phyloP scores from a whole-genome alignment of 805 yeast genomes.

The Kodamaea kakaduensis region DNA sequence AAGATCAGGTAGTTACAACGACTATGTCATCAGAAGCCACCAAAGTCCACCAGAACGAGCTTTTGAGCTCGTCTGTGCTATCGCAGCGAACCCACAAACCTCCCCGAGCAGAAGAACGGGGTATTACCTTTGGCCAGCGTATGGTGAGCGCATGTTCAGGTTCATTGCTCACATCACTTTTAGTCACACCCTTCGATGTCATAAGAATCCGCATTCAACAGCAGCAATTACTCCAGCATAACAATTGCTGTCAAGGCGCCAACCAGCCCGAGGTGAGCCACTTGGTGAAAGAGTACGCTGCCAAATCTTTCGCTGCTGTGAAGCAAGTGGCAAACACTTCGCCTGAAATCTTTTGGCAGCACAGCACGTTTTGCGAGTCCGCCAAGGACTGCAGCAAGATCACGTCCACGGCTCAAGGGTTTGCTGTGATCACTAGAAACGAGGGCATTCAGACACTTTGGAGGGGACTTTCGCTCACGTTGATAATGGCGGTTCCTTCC shows the following conservation, averaged over 20 bases:
- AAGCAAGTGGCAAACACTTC: constrained; percentile 7
- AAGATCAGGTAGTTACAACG: neutral
- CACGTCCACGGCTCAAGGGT: constrained; percentile 72
- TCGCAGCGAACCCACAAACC: neutral
- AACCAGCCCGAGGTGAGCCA: constrained; percentile 19
- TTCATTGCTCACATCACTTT: constrained; percentile 64
- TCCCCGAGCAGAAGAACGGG: constrained; percentile 3
- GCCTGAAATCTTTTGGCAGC: constrained; percentile 33
- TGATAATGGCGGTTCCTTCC: constrained; percentile 87
- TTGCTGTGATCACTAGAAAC: constrained; percentile 54
- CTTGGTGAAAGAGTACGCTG: neutral
- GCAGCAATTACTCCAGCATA: constrained; percentile 50
- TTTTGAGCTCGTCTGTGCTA: neutral
- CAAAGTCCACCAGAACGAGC: neutral
- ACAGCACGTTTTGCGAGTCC: constrained; percentile 33
- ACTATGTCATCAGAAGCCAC: constrained; percentile 2
- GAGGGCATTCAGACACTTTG: constrained; percentile 82
- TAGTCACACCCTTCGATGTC: constrained; percentile 80
- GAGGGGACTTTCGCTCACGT: constrained; percentile 81
- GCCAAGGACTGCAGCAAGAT: constrained; percentile 44
- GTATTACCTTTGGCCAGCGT: constrained; percentile 52
- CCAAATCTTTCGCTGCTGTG: constrained; percentile 2
- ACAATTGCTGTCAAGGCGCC: constrained; percentile 25
- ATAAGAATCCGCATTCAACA: constrained; percentile 75
- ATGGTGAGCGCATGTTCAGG: constrained; percentile 81